phyloP scores from a whole-genome alignment of 2,329 filamentous ascomycete species.

The Bretziella fagacearum region DNA sequence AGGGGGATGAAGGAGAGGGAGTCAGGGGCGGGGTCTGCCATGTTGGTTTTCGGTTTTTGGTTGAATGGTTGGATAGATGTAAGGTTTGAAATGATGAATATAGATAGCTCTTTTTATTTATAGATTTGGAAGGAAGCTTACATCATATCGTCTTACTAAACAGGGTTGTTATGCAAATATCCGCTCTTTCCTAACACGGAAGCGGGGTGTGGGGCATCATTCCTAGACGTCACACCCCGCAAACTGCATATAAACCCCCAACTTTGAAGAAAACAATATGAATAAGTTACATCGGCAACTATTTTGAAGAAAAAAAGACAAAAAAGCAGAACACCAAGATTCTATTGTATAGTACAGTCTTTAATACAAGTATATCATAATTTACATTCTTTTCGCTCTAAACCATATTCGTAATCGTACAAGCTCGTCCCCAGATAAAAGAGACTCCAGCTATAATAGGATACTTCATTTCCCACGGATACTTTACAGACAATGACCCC shows the following conservation, averaged over 20 bases:
- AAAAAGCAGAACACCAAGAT: too few species aligned
- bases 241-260: not conserved
- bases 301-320: too few species aligned
- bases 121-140: not conserved
- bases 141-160: not conserved
- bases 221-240: not conserved
- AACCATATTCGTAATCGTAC: too few species aligned
- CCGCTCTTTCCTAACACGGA: not conserved
- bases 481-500: too few species aligned
- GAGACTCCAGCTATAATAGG: too few species aligned
- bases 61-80: not conserved
- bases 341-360: too few species aligned
- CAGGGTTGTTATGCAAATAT: not conserved
- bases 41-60: not conserved
- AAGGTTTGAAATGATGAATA: not conserved
- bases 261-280: too few species aligned
- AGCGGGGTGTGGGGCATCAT: not conserved
- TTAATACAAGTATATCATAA: too few species aligned
- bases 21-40: conserved; percentile 4
- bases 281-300: too few species aligned
- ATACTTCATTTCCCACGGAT: too few species aligned
- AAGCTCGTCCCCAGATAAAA: too few species aligned
- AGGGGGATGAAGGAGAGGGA: conserved; percentile 34
- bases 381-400: too few species aligned
- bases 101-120: not conserved